A percentile compares a stretch with the other conserved stretches of the same genome.
phyloP scores from a whole-genome alignment of 2,329 filamentous ascomycete genomes.

The Scedosporium minutisporum region DNA sequence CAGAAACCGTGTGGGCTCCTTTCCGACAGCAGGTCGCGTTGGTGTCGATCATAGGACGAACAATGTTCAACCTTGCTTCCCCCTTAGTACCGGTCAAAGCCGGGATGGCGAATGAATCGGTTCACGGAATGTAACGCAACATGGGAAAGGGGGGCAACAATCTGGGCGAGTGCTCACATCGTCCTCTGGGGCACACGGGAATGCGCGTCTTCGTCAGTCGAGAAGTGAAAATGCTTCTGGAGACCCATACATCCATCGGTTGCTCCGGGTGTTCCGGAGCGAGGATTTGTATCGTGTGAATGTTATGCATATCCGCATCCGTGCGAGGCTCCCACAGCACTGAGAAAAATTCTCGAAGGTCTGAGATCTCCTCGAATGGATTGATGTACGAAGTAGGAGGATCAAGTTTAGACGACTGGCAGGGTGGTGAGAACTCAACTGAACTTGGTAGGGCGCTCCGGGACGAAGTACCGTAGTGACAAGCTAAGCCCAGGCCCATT shows the following conservation, averaged over 20 bases:
- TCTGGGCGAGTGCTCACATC: neutral
- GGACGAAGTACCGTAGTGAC: too few relatives aligned
- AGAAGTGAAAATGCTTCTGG: neutral
- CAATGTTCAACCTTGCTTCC: neutral
- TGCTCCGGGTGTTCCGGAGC: neutral
- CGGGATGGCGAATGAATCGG: neutral
- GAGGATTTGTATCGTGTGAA: neutral
- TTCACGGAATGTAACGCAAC: neutral
- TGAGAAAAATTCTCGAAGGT: conserved; percentile 1
- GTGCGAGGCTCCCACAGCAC: neutral
- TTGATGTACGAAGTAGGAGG: neutral
- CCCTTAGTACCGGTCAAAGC: neutral
- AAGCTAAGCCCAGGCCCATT: too few relatives aligned
- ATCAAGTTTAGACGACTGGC: neutral
- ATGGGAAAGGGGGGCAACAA: neutral
- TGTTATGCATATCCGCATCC: neutral
- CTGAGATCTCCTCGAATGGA: neutral
- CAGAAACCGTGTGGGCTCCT: neutral
- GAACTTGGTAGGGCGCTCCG: neutral
- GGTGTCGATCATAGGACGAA: neutral
- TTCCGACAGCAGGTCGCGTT: neutral
- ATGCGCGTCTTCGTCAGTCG: too few relatives aligned
- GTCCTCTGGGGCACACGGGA: neutral
- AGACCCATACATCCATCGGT: neutral
- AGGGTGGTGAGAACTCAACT: neutral